Conservation (phyloP, 768 basidiomycete species). For the Lanmaoa rubissima region DNA sequence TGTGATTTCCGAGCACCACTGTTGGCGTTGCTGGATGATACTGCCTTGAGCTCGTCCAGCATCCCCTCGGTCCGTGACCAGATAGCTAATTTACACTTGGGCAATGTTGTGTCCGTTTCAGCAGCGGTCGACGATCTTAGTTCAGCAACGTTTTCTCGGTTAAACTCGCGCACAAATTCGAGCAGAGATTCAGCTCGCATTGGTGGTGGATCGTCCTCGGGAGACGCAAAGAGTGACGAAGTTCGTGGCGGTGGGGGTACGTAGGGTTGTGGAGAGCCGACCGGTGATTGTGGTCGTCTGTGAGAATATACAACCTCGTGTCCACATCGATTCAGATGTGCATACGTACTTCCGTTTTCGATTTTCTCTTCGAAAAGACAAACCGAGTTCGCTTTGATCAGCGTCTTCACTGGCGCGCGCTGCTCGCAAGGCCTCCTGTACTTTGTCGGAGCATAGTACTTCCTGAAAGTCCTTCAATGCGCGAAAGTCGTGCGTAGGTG, state of each 20-base stretch:
- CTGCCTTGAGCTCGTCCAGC: slow-evolving; percentile 10
- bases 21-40: neutral
- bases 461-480: slow-evolving; percentile 49
- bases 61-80: slow-evolving; percentile 41
- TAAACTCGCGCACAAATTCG: slow-evolving; percentile 59
- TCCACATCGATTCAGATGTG: neutral
- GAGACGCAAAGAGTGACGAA: slow-evolving; percentile 42
- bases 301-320: neutral
- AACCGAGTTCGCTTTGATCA: slow-evolving; percentile 50
- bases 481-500: slow-evolving; percentile 41
- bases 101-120: neutral
- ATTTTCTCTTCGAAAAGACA: slow-evolving; percentile 45
- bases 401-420: slow-evolving; percentile 54
- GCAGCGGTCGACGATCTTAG: neutral
- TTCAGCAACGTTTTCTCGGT: slow-evolving; percentile 32
- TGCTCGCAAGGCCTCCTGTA: slow-evolving; percentile 56
- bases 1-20: slow-evolving; percentile 8
- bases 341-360: slow-evolving; percentile 56
- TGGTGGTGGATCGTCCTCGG: slow-evolving; percentile 35
- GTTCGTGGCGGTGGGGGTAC: slow-evolving; percentile 39
- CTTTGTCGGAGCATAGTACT: slow-evolving; percentile 44
- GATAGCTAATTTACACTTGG: slow-evolving; percentile 48
- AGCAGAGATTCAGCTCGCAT: slow-evolving; percentile 47
- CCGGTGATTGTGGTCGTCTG: slow-evolving; percentile 54
- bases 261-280: slow-evolving; percentile 58